Evolutionary conservation across 352 stramenopile species (phyloP).

Genomic region (Aphanomyces stellatus): DNA sequence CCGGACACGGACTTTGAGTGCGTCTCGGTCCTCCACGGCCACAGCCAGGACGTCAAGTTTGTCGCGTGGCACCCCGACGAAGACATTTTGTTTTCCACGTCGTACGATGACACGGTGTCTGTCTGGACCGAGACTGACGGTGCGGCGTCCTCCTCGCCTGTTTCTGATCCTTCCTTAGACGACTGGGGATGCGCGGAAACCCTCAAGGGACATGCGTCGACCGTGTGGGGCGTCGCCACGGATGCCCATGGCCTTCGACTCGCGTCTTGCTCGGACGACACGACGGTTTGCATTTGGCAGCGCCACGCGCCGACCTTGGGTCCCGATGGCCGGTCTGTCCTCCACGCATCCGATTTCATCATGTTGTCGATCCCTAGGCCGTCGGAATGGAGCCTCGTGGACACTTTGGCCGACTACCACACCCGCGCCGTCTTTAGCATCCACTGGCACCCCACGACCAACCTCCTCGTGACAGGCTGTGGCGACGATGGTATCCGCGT

Average conservation of each 20-base stretch:
- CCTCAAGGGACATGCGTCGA: slow-evolving; percentile 87
- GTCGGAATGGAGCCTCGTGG: slow-evolving; percentile 79
- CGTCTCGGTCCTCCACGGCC: slow-evolving; percentile 92
- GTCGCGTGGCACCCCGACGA: slow-evolving; percentile 88
- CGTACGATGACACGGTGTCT: slow-evolving; percentile 95
- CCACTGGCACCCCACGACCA: slow-evolving; percentile 84
- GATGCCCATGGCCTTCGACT: slow-evolving; percentile 71
- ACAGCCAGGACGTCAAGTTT: slow-evolving; percentile 96
- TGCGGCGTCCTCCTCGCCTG: neutral
- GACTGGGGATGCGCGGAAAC: slow-evolving; percentile 96
- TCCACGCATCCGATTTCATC: neutral
- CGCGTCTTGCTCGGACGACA: slow-evolving; percentile 89
- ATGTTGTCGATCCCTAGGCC: slow-evolving; percentile 19
- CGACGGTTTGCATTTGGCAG: slow-evolving; percentile 89
- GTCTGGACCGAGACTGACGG: slow-evolving; percentile 92
- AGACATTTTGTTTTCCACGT: slow-evolving; percentile 79
- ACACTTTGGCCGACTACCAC: slow-evolving; percentile 79
- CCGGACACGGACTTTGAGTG: slow-evolving; percentile 96
- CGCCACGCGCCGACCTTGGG: slow-evolving; percentile 50
- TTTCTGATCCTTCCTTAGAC: slow-evolving; percentile 34
- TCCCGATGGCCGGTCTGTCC: slow-evolving; percentile 36
- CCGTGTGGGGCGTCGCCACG: slow-evolving; percentile 90
- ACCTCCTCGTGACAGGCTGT: slow-evolving; percentile 83
- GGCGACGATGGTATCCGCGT: slow-evolving; percentile 88
- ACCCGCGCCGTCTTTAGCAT: slow-evolving; percentile 87